Evolutionary conservation across 768 basidiomycete species (phyloP).

Genomic region (Trametopsis cervina): DNA sequence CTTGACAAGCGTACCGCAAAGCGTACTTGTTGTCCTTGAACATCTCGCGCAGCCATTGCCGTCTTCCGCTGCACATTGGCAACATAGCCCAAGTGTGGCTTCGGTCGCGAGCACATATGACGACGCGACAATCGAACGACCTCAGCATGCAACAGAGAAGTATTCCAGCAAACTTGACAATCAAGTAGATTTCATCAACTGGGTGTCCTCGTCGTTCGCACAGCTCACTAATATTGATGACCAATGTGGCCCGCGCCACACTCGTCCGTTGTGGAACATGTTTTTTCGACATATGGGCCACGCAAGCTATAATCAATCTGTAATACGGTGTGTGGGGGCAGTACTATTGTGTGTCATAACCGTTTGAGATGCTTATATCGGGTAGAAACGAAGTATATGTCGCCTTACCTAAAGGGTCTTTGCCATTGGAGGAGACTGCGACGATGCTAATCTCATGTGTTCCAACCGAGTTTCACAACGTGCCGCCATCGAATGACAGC

Average conservation of each 20-base stretch:
- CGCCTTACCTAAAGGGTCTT: not conserved
- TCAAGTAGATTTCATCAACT: too few species aligned
- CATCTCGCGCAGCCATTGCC: too few species aligned
- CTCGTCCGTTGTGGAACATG: not conserved
- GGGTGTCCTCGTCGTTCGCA: not conserved
- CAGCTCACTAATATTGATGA: not conserved
- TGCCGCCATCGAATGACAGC: not conserved
- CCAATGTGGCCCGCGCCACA: not conserved
- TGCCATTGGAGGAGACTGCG: not conserved
- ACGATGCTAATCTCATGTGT: not conserved
- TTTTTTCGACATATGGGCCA: not conserved
- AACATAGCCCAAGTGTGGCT: too few species aligned
- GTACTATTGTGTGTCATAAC: not conserved
- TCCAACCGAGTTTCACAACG: too few species aligned
- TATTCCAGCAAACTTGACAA: too few species aligned
- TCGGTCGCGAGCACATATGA: too few species aligned
- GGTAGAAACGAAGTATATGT: not conserved
- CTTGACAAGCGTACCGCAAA: too few species aligned
- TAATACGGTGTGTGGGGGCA: not conserved
- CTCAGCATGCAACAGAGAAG: too few species aligned
- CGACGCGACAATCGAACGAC: too few species aligned
- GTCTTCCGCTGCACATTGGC: too few species aligned
- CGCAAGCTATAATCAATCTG: not conserved
- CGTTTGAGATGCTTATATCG: not conserved
- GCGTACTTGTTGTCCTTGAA: too few species aligned